Conservation (phyloP, 257 asterid genomes). For the Sherardia arvensis region DNA sequence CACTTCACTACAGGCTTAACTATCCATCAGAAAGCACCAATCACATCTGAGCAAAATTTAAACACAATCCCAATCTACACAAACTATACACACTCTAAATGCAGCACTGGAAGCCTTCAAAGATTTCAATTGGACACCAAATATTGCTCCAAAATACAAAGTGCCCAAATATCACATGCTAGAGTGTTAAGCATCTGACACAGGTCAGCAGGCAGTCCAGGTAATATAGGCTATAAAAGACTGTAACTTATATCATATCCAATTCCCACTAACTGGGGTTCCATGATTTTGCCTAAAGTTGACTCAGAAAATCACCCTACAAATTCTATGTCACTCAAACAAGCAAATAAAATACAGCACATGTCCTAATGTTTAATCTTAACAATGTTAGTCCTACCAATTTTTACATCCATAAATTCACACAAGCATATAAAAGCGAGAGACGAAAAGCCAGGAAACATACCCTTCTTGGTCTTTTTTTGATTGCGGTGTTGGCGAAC, state of each 20-base stretch:
- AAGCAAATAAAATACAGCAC: background rate
- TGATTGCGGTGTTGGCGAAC: conserved; percentile 4
- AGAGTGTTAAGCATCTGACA: background rate
- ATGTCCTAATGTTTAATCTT: background rate
- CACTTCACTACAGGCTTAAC: background rate
- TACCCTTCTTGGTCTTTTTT: conserved; percentile 26
- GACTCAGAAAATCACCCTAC: conserved; percentile 1
- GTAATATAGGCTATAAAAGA: background rate
- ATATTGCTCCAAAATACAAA: conserved; percentile 33
- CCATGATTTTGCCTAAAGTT: background rate
- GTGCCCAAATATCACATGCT: background rate
- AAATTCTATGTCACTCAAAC: background rate
- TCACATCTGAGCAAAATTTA: background rate
- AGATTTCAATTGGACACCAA: conserved; percentile 26
- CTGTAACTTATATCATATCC: background rate
- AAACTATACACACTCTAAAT: background rate
- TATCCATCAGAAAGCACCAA: conserved; percentile 1
- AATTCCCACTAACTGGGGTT: background rate
- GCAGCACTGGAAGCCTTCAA: conserved; percentile 14
- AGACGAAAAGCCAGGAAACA: background rate
- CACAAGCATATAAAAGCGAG: background rate
- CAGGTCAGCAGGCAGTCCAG: background rate
- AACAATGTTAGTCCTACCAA: background rate
- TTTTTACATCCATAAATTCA: background rate
- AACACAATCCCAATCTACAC: background rate